These are phyloP conservation scores for Ogataea ramenticola DNA, from an alignment of 805 yeast genomes.

Conservation along the genomic window DNA sequence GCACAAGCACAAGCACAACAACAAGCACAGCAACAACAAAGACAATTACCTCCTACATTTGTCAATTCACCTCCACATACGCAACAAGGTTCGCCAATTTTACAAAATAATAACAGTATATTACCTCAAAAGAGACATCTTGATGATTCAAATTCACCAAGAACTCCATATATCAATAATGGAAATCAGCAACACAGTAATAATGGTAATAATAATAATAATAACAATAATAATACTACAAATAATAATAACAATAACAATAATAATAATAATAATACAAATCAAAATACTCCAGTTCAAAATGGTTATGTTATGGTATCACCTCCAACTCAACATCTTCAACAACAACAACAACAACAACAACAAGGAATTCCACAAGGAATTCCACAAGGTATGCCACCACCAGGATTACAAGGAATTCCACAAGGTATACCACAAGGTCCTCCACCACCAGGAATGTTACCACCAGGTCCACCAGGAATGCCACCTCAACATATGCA, in stretches of 20 bases:
- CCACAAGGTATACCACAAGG: neutral
- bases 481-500: too few relatives aligned
- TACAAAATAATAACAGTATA: neutral
- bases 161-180: neutral
- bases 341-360: constrained; percentile 2
- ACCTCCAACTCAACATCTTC: neutral
- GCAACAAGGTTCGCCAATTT: neutral
- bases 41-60: neutral
- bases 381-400: neutral
- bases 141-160: neutral
- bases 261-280: neutral
- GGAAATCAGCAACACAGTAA: neutral
- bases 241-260: too few relatives aligned
- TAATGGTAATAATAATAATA: too few relatives aligned
- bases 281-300: neutral
- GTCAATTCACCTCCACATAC: neutral
- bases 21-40: neutral
- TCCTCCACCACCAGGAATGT: neutral
- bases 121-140: neutral
- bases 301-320: neutral
- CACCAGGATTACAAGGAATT: neutral
- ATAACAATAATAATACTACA: neutral
- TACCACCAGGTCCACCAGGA: neutral
- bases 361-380: neutral
- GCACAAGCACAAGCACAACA: neutral